A percentile compares a stretch with the other conserved stretches of the same genome.
Evolutionary conservation across 2,329 filamentous ascomycete genomes (phyloP).

Genomic region (Rutstroemia sydowiana): DNA sequence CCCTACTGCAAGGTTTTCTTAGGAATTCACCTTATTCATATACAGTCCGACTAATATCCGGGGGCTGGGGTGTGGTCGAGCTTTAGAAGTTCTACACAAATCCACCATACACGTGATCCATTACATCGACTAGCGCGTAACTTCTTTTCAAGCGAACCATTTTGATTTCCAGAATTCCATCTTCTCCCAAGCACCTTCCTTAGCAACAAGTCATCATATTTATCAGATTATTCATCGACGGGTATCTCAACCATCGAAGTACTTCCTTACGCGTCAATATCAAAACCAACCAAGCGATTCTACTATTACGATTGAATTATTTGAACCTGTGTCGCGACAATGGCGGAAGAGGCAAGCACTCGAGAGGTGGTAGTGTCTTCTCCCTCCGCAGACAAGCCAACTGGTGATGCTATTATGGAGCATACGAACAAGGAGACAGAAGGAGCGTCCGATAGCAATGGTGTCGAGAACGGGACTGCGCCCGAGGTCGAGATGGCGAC

Average conservation of each 20-base stretch:
- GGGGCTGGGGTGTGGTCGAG: conserved; percentile 7
- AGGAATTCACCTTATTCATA: conserved; percentile 3
- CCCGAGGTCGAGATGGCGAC: conserved; percentile 22
- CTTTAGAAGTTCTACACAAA: conserved; percentile 10
- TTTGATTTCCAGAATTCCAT: conserved; percentile 16
- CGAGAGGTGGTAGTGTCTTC: conserved; percentile 15
- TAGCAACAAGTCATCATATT: conserved; percentile 18
- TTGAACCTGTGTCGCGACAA: conserved; percentile 21
- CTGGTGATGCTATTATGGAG: conserved; percentile 11
- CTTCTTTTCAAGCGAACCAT: conserved; percentile 12
- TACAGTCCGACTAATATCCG: conserved; percentile 10
- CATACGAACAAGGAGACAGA: conserved; percentile 15
- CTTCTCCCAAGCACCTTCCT: conserved; percentile 3
- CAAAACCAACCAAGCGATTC: conserved; percentile 5
- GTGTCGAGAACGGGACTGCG: conserved; percentile 11
- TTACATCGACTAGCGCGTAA: conserved; percentile 9
- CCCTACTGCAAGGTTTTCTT: background rate
- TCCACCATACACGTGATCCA: conserved; percentile 9
- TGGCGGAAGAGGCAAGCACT: conserved; percentile 24
- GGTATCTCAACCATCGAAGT: conserved; percentile 13
- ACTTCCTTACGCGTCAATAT: conserved; percentile 18
- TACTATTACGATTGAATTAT: conserved; percentile 7
- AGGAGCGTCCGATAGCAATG: conserved; percentile 17
- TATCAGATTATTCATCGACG: conserved; percentile 13
- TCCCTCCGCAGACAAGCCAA: conserved; percentile 13